Evolutionary conservation across 2,329 filamentous ascomycete species (phyloP), one percentile per base, ranked within the genome.

Genomic region (Biscogniauxia mediterranea): DNA sequence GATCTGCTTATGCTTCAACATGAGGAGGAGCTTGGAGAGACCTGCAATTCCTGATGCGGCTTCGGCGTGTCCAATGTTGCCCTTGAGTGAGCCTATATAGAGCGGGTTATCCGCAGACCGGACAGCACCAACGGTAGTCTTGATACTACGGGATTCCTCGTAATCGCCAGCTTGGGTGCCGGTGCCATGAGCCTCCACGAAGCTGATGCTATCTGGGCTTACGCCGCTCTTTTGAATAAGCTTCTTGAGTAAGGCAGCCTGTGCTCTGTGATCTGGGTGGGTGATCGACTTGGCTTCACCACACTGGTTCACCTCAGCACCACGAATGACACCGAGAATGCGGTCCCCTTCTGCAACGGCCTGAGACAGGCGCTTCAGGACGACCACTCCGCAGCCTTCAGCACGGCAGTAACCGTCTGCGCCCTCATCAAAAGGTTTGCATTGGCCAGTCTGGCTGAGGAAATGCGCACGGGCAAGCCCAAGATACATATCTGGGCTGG

Each of bases 401-500:
- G 56, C 57, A 20, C 62, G 58, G 28, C 64, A 62, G 54, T 66
- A 64, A 15, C 64, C 60, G 26, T 60, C 64, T n/a, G 58, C 64
- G 9, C 20, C 54, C 25, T 26, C 55, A 21, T 66, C 64, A 13
- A 66, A 66, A 3, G 64, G 55, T 28, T 58, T 59, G 20, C 64
- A 66, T 23, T 61, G 57, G 6, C 61, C 61, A 11, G 56, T 56
- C 3, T 56, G 56, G n/a, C 56, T 64, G 1, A 66, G 59, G 54
- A 64, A 64, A 54, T 58, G 64, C 0, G 61, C 65, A 8, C 64
- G 57, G 11, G 60, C 60, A 19, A 69, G 64, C 2, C 64, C 65
- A 19, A 54, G 60, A 32, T 65, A 66, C 64, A 67, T 68, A 58
- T 67, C 62, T 9, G 67, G 64, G 38, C 64, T 64, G 6, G 61